Base-by-base conservation (phyloP, 257 asterid genomes). In the Orobanche coerulescens region DNA sequence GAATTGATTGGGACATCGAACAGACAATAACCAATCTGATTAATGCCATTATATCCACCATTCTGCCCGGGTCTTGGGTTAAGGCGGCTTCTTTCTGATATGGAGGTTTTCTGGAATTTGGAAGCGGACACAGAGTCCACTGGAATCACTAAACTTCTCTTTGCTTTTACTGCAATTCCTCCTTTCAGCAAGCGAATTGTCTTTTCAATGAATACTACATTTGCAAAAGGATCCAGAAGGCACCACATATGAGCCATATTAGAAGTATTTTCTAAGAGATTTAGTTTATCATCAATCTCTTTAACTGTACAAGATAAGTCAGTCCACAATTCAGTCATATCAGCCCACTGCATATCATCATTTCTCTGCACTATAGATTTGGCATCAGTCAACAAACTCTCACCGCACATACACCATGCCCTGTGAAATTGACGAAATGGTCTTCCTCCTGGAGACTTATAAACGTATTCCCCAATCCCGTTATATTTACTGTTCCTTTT, bases 161-260 rank as follows among this genome's bases (percentile, higher is more conserved):
- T 81, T 44, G 85, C 84, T 79, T 78, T 79, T 51, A 89, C 86
- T 16, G 77, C 37, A 67, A 71, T 83, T 61, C 99, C 99, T 67
- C 78, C 84, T 82, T 83, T 93, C 57, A 93, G 87, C 64, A 69
- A 71, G 64, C 95, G 92, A 71, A 86, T 69, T 54, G 82, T 76
- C 78, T 84, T 93, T 65, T 80, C 94, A 59, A 93, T 83, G 88
- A 93, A 93, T 76, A 93, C 86, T 33, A 77, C 91, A 70, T 74
- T 80, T 40, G 95, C 96, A 76, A 84, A 93, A 14, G 99, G 99
- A 79, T 93, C 96, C 70, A 93, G 80, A 75, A 93, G 94, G 68
- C 76, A 82, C 99, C 99, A 93, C 62, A 82, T 37, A 67, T 77
- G 80, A 75, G 94, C 92, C 94, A 84, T 76, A 25, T 81, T 61